These are phyloP conservation scores for Saprolegnia diclina DNA, from an alignment of 352 stramenopile genomes.

Conservation along the genomic window DNA sequence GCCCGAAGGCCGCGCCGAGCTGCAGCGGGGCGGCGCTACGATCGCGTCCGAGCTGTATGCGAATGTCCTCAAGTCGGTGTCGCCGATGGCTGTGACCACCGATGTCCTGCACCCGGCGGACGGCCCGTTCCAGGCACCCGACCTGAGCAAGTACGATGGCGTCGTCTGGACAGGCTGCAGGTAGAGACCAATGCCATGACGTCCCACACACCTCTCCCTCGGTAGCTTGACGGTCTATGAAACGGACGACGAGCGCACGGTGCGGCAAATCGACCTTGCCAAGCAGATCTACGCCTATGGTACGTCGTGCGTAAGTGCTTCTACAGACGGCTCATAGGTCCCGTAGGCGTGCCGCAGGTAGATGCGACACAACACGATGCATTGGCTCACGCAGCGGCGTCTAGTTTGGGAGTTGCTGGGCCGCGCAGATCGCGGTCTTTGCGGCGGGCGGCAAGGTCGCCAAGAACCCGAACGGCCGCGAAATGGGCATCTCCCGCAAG, in stretches of 20 bases:
- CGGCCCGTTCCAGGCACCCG: slow-evolving; percentile 50
- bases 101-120: slow-evolving; percentile 68
- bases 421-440: slow-evolving; percentile 67
- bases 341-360: background rate
- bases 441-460: slow-evolving; percentile 57
- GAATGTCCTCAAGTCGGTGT: background rate
- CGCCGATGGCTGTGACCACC: slow-evolving; percentile 23
- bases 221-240: slow-evolving; percentile 56
- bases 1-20: slow-evolving; percentile 15
- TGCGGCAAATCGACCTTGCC: slow-evolving; percentile 67
- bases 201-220: background rate
- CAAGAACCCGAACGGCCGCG: slow-evolving; percentile 56
- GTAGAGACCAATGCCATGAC: background rate
- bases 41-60: slow-evolving; percentile 8
- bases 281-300: slow-evolving; percentile 60
- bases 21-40: background rate
- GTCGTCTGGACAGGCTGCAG: slow-evolving; percentile 74
- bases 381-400: slow-evolving; percentile 31
- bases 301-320: slow-evolving; percentile 18
- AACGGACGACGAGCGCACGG: slow-evolving; percentile 45
- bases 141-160: slow-evolving; percentile 66
- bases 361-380: background rate
- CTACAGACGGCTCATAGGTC: background rate
- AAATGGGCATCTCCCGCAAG: slow-evolving; percentile 75
- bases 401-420: slow-evolving; percentile 80